Evolutionary conservation across 108 stramenopile genomes (phyloP).

Genomic region (Chaetoceros muelleri): DNA sequence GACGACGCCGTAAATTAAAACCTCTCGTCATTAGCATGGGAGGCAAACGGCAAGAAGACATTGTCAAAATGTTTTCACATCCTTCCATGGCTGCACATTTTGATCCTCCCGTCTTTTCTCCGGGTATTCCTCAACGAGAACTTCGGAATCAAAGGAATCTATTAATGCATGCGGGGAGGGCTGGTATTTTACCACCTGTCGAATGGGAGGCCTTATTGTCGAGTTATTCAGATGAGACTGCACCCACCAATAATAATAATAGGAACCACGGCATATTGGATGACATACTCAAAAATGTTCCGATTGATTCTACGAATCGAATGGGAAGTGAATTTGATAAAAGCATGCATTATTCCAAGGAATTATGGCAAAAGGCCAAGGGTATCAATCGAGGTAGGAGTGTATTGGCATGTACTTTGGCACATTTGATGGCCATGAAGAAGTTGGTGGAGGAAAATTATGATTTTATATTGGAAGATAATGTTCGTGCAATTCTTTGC

Average conservation of each 20-base stretch:
- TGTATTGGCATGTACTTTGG: constrained; percentile 69
- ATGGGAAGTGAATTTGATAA: constrained; percentile 42
- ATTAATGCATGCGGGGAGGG: constrained; percentile 34
- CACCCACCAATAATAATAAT: constrained; percentile 15
- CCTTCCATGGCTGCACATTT: constrained; percentile 38
- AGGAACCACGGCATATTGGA: constrained; percentile 13
- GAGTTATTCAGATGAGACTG: constrained; percentile 5
- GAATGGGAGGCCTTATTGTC: constrained; percentile 43
- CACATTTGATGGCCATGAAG: constrained; percentile 78
- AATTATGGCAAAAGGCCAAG: constrained; percentile 78
- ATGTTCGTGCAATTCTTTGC: constrained; percentile 41
- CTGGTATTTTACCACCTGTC: constrained; percentile 51
- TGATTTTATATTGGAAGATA: constrained; percentile 85
- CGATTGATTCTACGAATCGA: constrained; percentile 30
- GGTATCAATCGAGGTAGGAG: constrained; percentile 64
- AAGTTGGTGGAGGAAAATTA: constrained; percentile 36
- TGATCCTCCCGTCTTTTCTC: constrained; percentile 56
- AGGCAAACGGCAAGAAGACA: constrained; percentile 31
- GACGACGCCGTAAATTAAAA: constrained; percentile 58
- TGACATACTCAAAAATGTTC: constrained; percentile 26
- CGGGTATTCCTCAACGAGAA: constrained; percentile 55
- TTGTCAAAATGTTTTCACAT: constrained; percentile 53
- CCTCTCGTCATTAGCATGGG: constrained; percentile 69
- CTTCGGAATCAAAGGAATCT: constrained; percentile 50
- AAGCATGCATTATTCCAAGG: constrained; percentile 52